phyloP scores from a whole-genome alignment of 305 asterid genomes.

The Rubia balearica region DNA sequence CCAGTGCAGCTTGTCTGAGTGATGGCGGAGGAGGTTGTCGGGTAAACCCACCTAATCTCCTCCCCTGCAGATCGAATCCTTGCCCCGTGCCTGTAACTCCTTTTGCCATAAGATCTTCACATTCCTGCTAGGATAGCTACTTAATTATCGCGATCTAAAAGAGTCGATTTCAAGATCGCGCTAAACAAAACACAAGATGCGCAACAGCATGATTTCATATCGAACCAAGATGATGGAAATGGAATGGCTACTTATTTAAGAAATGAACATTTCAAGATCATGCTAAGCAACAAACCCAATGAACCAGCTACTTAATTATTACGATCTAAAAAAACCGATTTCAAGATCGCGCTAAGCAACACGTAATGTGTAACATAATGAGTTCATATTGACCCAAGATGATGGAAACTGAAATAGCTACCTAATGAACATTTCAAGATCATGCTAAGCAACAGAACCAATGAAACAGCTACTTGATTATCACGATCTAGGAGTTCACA shows the following conservation, averaged over 20 bases:
- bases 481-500: constrained; percentile 5
- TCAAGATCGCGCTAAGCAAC: neutral
- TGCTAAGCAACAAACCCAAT: too few species aligned
- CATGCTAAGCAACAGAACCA: neutral
- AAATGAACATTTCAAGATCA: neutral
- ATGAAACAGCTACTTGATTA: neutral
- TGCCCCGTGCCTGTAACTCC: constrained; percentile 64
- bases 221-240: too few species aligned
- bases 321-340: neutral
- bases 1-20: constrained; percentile 51
- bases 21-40: constrained; percentile 53
- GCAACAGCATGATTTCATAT: neutral
- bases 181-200: neutral
- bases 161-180: neutral
- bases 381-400: neutral
- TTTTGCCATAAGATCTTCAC: constrained; percentile 63
- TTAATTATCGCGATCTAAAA: neutral
- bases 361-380: too few species aligned
- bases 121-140: constrained; percentile 40
- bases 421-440: neutral
- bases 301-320: neutral
- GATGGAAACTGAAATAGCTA: too few species aligned
- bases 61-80: constrained; percentile 78
- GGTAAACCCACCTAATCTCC: constrained; percentile 69
- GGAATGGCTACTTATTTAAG: too few species aligned